Percentiles rank a stretch among this genome's conserved stretches.
Conservation (phyloP, 2,329 filamentous ascomycete species). For the Microcera coccophila region DNA sequence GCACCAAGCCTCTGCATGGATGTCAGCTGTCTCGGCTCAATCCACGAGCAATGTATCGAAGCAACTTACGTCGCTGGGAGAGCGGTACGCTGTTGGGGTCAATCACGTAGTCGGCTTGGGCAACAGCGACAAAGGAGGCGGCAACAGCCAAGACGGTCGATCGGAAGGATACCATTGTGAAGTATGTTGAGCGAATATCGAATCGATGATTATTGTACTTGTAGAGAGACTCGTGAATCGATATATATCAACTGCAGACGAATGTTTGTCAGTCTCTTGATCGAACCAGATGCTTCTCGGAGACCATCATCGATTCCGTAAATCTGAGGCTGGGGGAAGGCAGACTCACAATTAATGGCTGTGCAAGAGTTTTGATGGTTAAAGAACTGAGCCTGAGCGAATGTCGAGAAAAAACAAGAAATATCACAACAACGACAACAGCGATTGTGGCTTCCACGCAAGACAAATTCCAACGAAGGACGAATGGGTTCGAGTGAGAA, state of each 20-base stretch:
- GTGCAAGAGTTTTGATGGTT: conserved; percentile 7
- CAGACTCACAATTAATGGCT: background rate
- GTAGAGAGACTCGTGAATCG: background rate
- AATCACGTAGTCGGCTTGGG: conserved; percentile 57
- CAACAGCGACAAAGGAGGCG: conserved; percentile 48
- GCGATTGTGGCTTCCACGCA: background rate
- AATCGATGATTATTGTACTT: background rate
- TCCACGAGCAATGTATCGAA: background rate
- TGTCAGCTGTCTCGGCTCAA: background rate
- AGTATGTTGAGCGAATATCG: background rate
- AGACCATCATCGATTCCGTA: background rate
- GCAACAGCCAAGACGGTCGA: conserved; percentile 52
- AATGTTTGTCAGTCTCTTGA: too few species aligned
- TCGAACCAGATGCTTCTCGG: background rate
- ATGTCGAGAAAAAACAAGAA: conserved; percentile 15
- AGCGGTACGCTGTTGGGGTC: conserved; percentile 58
- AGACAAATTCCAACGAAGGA: background rate
- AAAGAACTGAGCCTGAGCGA: too few species aligned
- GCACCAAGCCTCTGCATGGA: conserved; percentile 59
- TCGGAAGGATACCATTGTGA: conserved; percentile 54
- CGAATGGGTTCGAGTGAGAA: background rate
- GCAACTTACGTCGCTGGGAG: conserved; percentile 46
- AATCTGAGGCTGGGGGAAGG: background rate
- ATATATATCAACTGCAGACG: background rate
- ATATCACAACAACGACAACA: conserved; percentile 8